Percentiles rank a stretch among this genome's conserved stretches.
These are phyloP conservation scores for Sanghuangporus weigelae DNA, from an alignment of 1,284 basidiomycete species.

Conservation along the genomic window DNA sequence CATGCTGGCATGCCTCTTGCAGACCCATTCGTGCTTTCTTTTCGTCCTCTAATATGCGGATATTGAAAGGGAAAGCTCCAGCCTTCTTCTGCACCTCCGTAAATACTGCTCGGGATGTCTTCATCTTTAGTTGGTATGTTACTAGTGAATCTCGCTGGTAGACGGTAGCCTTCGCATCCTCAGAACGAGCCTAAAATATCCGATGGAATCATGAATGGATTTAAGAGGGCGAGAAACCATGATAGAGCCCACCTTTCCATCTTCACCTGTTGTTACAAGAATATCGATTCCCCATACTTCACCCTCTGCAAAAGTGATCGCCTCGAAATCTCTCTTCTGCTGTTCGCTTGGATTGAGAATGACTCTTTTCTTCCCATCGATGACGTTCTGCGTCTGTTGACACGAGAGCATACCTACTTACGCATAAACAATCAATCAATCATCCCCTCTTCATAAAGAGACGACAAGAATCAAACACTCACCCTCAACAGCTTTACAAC, in stretches of 20 bases:
- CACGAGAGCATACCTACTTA: slow-evolving; percentile 80
- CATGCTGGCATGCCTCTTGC: slow-evolving; percentile 93
- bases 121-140: slow-evolving; percentile 97
- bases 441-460: background rate
- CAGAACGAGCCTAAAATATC: slow-evolving; percentile 63
- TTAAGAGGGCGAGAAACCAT: background rate
- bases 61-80: slow-evolving; percentile 96
- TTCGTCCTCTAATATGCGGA: slow-evolving; percentile 92
- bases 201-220: slow-evolving; percentile 10
- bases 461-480: slow-evolving; percentile 27
- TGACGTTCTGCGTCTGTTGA: slow-evolving; percentile 88
- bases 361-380: slow-evolving; percentile 96
- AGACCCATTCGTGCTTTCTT: slow-evolving; percentile 93
- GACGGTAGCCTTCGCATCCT: slow-evolving; percentile 88
- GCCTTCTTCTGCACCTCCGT: slow-evolving; percentile 98
- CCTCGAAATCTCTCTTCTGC: slow-evolving; percentile 83
- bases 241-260: slow-evolving; percentile 66
- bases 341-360: slow-evolving; percentile 84
- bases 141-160: slow-evolving; percentile 86
- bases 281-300: slow-evolving; percentile 98
- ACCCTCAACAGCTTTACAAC: slow-evolving; percentile 90
- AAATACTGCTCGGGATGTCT: slow-evolving; percentile 92
- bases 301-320: slow-evolving; percentile 82
- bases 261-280: slow-evolving; percentile 81
- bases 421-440: background rate